phyloP scores from a whole-genome alignment of 1,284 basidiomycete species.

The Coniferiporia sulphurascens region DNA sequence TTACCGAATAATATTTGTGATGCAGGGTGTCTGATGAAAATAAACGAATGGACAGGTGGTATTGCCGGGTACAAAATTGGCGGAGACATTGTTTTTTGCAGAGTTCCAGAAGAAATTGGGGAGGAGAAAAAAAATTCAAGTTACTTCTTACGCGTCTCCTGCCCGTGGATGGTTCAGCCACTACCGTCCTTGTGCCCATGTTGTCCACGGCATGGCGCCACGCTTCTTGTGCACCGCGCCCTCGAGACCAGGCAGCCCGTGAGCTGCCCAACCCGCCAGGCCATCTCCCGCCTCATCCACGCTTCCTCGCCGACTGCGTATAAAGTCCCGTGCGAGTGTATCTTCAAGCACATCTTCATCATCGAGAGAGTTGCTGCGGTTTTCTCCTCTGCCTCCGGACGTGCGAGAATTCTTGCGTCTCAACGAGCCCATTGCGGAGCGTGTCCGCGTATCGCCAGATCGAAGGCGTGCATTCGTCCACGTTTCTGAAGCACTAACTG shows the following conservation, averaged over 20 bases:
- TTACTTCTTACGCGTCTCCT: not conserved
- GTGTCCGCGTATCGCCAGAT: not conserved
- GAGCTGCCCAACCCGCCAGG: slow-evolving; percentile 10
- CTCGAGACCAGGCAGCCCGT: slow-evolving; percentile 13
- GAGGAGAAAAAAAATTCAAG: not conserved
- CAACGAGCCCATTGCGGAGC: not conserved
- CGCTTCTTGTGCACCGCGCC: slow-evolving; percentile 11
- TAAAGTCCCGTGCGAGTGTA: not conserved
- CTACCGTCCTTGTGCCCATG: not conserved
- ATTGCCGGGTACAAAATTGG: not conserved
- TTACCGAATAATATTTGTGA: not conserved
- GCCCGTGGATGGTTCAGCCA: no score
- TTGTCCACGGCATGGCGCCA: slow-evolving; percentile 13
- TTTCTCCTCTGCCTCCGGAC: not conserved
- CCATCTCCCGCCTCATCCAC: slow-evolving; percentile 11
- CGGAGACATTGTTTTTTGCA: not conserved
- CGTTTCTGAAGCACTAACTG: not conserved
- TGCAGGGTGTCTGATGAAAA: not conserved
- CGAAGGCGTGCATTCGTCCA: not conserved
- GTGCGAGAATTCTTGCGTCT: not conserved
- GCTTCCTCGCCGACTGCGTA: slow-evolving; percentile 4
- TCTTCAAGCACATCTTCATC: not conserved
- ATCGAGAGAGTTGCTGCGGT: not conserved
- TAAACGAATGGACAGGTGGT: not conserved
- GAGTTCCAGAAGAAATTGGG: not conserved